Conservation (phyloP, 371 early-diverging fungal genomes). For the Mortierella sp. region DNA sequence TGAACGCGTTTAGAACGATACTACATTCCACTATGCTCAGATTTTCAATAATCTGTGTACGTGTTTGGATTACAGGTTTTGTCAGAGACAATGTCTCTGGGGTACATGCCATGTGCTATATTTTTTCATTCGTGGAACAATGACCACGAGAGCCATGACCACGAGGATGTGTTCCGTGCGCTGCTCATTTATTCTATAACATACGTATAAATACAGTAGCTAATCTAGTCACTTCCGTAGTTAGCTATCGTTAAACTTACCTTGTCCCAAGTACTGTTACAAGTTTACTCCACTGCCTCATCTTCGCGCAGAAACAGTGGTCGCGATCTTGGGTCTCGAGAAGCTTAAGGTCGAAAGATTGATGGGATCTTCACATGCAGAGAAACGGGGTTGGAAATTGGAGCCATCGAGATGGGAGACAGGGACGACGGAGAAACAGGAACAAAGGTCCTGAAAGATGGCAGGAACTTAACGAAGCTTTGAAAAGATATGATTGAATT, state of each 20-base stretch:
- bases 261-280: too few relatives aligned
- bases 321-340: background rate
- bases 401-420: background rate
- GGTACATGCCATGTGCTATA: too few relatives aligned
- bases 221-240: too few relatives aligned
- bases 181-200: too few relatives aligned
- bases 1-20: background rate
- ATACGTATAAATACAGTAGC: too few relatives aligned
- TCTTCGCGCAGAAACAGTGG: constrained; percentile 2
- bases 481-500: constrained; percentile 12
- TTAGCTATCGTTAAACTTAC: too few relatives aligned
- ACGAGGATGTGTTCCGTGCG: too few relatives aligned
- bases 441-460: constrained; percentile 5
- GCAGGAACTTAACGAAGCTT: background rate
- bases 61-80: background rate
- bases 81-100: too few relatives aligned
- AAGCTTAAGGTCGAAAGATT: background rate
- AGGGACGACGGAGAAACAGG: constrained; percentile 5
- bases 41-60: background rate
- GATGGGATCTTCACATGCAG: constrained; percentile 2
- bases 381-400: background rate
- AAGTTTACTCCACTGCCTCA: background rate
- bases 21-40: background rate
- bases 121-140: too few relatives aligned
- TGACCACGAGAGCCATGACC: too few relatives aligned